These are phyloP conservation scores for Phytophthora syringae DNA, from an alignment of 352 stramenopile species.

Conservation along the genomic window DNA sequence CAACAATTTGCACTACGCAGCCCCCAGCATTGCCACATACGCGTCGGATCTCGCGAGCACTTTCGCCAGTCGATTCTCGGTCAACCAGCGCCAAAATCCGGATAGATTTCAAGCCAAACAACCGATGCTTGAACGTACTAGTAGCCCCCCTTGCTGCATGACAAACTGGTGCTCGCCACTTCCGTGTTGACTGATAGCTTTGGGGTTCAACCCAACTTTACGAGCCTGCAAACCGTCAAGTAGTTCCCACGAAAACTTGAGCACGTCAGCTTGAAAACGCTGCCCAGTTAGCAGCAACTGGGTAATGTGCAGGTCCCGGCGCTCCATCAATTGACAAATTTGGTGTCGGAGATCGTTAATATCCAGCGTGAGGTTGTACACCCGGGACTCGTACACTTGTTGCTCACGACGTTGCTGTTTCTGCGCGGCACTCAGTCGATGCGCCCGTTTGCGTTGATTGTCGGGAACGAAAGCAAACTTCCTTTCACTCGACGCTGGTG, in stretches of 20 bases:
- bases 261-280: slow-evolving; percentile 29
- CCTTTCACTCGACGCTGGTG: background rate
- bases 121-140: slow-evolving; percentile 25
- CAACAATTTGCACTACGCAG: slow-evolving; percentile 27
- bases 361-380: slow-evolving; percentile 43
- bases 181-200: slow-evolving; percentile 6
- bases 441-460: slow-evolving; percentile 19
- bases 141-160: slow-evolving; percentile 39
- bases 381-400: slow-evolving; percentile 19
- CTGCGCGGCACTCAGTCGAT: slow-evolving; percentile 27
- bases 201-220: slow-evolving; percentile 10
- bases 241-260: slow-evolving; percentile 19
- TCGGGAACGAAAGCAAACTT: slow-evolving; percentile 7
- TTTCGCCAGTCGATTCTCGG: background rate
- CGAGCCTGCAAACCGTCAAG: slow-evolving; percentile 22
- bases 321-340: slow-evolving; percentile 24
- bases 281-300: slow-evolving; percentile 15
- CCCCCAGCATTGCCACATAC: slow-evolving; percentile 10
- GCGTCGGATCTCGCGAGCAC: slow-evolving; percentile 9
- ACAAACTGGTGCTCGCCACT: slow-evolving; percentile 35
- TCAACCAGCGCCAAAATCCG: slow-evolving; percentile 21
- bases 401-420: slow-evolving; percentile 11
- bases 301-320: slow-evolving; percentile 16
- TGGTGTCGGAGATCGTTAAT: slow-evolving; percentile 37
- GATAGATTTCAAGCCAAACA: slow-evolving; percentile 26